Evolutionary conservation across 208 protist genomes (phyloP).

Genomic region (Leishmania guyanensis): DNA sequence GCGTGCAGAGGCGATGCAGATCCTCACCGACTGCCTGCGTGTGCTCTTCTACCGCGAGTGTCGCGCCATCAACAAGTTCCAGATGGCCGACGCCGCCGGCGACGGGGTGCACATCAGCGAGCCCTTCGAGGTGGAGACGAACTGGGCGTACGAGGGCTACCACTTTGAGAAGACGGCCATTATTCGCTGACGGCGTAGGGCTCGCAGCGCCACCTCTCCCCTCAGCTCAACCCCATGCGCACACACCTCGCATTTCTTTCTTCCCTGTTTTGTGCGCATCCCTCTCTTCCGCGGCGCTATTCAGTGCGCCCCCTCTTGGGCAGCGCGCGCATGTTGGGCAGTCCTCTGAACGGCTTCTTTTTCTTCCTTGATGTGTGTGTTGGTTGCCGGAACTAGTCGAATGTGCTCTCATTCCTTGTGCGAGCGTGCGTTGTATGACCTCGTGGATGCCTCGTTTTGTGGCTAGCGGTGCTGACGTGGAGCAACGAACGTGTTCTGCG

Average conservation of each 20-base stretch:
- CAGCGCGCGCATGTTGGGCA: not conserved
- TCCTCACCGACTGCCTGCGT: slow-evolving; percentile 93
- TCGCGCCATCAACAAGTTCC: slow-evolving; percentile 95
- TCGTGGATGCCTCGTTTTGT: no score
- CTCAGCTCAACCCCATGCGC: no score
- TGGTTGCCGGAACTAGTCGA: no score
- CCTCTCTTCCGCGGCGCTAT: not conserved
- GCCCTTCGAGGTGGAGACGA: slow-evolving; percentile 93
- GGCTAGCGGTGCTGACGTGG: no score
- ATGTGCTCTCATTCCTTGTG: no score
- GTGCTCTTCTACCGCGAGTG: slow-evolving; percentile 98
- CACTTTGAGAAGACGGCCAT: slow-evolving; percentile 88
- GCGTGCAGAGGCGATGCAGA: slow-evolving; percentile 81
- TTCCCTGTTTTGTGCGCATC: not conserved
- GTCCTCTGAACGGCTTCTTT: not conserved
- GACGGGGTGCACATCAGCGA: slow-evolving; percentile 81
- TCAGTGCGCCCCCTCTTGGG: not conserved
- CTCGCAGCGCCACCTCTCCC: no score
- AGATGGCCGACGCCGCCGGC: slow-evolving; percentile 86
- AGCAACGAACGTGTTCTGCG: no score
- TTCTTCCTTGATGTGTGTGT: not conserved
- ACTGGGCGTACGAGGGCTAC: slow-evolving; percentile 93
- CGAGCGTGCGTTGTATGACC: no score
- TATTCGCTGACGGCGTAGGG: slow-evolving; percentile 54
- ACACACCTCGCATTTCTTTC: not conserved